Conservation (phyloP, 371 early-diverging fungal species). For the Actinomortierella wolfii region DNA sequence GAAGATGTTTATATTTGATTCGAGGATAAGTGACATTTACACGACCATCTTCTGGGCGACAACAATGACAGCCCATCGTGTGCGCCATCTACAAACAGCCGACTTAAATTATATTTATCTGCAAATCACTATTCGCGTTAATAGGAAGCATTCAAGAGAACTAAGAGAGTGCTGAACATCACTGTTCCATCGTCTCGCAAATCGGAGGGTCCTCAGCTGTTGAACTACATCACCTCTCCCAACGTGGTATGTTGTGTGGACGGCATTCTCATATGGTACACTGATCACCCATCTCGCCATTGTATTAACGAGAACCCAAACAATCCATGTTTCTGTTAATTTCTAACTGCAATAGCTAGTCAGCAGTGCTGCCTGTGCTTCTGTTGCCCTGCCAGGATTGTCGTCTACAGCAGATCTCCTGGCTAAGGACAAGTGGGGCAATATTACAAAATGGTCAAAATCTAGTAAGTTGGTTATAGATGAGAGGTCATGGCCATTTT, state of each 20-base stretch:
- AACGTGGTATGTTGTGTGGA: conserved; percentile 75
- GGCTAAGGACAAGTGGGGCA: conserved; percentile 71
- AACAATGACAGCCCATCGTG: too few species aligned
- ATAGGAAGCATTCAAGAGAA: conserved; percentile 68
- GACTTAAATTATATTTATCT: not conserved
- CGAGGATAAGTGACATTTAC: too few species aligned
- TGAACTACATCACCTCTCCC: conserved; percentile 78
- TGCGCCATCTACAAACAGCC: too few species aligned
- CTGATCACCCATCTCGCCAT: too few species aligned
- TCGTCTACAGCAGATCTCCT: conserved; percentile 64
- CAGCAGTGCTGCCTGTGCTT: conserved; percentile 75
- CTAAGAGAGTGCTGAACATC: conserved; percentile 73
- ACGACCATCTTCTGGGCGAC: too few species aligned
- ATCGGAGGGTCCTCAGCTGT: conserved; percentile 70
- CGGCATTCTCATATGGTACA: too few species aligned
- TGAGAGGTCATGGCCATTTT: too few species aligned
- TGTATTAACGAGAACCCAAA: not conserved
- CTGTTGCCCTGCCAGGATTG: conserved; percentile 65
- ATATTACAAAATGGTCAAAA: conserved; percentile 67
- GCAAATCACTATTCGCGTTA: not conserved
- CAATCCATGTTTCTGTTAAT: conserved; percentile 1
- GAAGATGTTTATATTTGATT: too few species aligned
- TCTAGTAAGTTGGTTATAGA: too few species aligned
- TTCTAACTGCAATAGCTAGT: conserved; percentile 51
- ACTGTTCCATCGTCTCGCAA: conserved; percentile 70